A percentile compares a stretch with the other conserved stretches of the same genome.
phyloP scores from a whole-genome alignment of 2,329 filamentous ascomycete genomes.

The Claviceps sorghi region DNA sequence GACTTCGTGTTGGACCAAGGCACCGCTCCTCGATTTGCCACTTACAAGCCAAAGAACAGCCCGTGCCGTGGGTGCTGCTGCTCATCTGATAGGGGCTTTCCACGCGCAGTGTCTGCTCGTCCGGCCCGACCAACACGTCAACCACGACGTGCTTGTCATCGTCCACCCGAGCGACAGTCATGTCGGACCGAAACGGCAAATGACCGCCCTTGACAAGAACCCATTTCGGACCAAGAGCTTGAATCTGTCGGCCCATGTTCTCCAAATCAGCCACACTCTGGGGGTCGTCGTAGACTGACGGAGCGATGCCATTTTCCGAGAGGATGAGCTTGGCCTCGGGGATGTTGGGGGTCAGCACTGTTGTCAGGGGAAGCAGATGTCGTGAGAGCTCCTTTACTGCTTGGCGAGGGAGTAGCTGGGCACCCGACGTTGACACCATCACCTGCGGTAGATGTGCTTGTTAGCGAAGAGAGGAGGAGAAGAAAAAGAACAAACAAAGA shows the following conservation, averaged over 20 bases:
- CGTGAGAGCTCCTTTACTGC: conserved; percentile 47
- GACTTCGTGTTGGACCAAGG: not conserved
- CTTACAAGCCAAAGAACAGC: conserved; percentile 80
- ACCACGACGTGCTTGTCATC: conserved; percentile 53
- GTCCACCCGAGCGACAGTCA: conserved; percentile 40
- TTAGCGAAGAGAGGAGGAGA: not conserved
- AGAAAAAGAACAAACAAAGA: not conserved
- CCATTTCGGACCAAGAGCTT: conserved; percentile 57
- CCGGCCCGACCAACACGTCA: conserved; percentile 57
- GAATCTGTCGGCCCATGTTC: conserved; percentile 49
- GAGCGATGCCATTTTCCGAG: conserved; percentile 27
- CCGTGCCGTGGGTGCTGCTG: conserved; percentile 83
- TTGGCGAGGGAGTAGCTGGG: conserved; percentile 48
- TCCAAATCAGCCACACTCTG: conserved; percentile 51
- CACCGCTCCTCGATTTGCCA: conserved; percentile 6
- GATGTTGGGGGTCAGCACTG: conserved; percentile 61
- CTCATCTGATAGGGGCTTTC: conserved; percentile 58
- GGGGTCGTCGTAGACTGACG: conserved; percentile 24
- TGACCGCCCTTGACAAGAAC: conserved; percentile 88
- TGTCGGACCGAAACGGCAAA: conserved; percentile 55
- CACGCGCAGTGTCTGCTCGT: conserved; percentile 42
- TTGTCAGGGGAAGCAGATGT: conserved; percentile 49
- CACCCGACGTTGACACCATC: conserved; percentile 78
- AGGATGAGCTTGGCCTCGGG: conserved; percentile 59
- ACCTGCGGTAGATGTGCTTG: conserved; percentile 40